Conservation (phyloP, 2,329 filamentous ascomycete genomes). For the Chrysosphaeria jannelii region DNA sequence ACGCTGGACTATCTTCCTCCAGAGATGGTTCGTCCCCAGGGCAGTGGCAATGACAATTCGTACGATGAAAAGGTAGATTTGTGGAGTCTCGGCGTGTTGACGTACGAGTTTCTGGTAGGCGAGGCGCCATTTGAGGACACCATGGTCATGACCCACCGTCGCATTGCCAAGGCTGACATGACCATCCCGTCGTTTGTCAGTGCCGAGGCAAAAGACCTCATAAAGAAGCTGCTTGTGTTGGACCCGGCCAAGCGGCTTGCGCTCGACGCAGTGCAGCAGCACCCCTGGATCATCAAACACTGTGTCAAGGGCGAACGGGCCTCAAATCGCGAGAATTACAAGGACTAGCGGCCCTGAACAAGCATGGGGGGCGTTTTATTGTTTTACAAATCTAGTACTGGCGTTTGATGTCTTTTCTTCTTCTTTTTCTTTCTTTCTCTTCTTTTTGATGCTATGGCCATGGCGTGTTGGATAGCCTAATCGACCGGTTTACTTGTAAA, state of each 20-base stretch:
- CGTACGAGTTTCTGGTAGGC: slow-evolving; percentile 85
- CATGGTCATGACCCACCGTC: slow-evolving; percentile 71
- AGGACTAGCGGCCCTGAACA: no score
- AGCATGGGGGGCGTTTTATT: background rate
- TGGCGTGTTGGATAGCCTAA: background rate
- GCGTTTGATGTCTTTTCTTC: slow-evolving; percentile 1
- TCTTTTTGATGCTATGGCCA: slow-evolving; percentile 1
- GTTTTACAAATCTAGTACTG: no score
- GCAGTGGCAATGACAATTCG: slow-evolving; percentile 43
- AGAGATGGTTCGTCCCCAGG: slow-evolving; percentile 66
- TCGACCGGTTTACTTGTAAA: slow-evolving; percentile 38
- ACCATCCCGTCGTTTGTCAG: slow-evolving; percentile 74
- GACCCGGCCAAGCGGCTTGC: slow-evolving; percentile 83
- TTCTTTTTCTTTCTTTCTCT: slow-evolving; percentile 1
- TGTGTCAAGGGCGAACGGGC: slow-evolving; percentile 36
- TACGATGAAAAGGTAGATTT: slow-evolving; percentile 91
- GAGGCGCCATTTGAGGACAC: slow-evolving; percentile 95
- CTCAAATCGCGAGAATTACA: slow-evolving; percentile 18
- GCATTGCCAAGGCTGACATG: slow-evolving; percentile 78
- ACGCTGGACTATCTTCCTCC: slow-evolving; percentile 92
- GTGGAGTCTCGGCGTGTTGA: slow-evolving; percentile 84
- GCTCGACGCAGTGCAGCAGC: slow-evolving; percentile 60
- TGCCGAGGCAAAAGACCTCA: slow-evolving; percentile 67
- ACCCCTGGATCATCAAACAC: slow-evolving; percentile 94
- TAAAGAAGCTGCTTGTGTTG: slow-evolving; percentile 72